Percentiles rank a stretch among this genome's conserved stretches.
phyloP scores from a whole-genome alignment of 768 basidiomycete species.

The Lactarius quietus region DNA sequence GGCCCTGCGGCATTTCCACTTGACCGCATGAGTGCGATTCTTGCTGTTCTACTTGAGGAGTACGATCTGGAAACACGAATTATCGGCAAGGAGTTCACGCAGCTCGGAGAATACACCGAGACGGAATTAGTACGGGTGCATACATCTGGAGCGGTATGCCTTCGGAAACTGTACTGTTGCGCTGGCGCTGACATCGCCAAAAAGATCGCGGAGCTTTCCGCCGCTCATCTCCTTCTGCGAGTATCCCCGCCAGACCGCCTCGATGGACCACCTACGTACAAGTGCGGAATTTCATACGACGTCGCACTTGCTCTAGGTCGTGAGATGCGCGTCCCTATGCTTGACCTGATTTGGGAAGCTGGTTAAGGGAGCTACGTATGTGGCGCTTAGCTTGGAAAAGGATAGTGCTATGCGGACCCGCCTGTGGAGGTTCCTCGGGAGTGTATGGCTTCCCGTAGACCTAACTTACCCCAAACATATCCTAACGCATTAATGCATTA shows the following conservation, averaged over 20 bases:
- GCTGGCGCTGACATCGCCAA: neutral
- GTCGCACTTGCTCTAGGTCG: constrained; percentile 52
- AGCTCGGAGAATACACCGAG: constrained; percentile 71
- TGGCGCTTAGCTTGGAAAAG: neutral
- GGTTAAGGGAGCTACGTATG: neutral
- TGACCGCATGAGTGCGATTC: constrained; percentile 75
- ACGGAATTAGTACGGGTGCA: constrained; percentile 64
- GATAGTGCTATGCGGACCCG: neutral
- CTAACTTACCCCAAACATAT: no score
- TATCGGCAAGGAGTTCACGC: constrained; percentile 44
- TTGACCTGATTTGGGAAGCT: constrained; percentile 66
- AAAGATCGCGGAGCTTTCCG: constrained; percentile 64
- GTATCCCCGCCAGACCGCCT: constrained; percentile 57
- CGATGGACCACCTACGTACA: constrained; percentile 69
- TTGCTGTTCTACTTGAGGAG: constrained; percentile 74
- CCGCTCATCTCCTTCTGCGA: constrained; percentile 63
- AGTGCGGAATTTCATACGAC: constrained; percentile 66
- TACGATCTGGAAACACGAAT: constrained; percentile 52
- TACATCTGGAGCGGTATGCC: constrained; percentile 54
- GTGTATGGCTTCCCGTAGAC: no score
- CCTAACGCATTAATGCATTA: no score
- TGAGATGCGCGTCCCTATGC: constrained; percentile 54
- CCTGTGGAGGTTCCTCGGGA: no score
- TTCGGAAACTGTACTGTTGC: neutral
- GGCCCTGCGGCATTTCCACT: constrained; percentile 78